phyloP scores from a whole-genome alignment of 345 rosid species.

The Murraya koenigii region DNA sequence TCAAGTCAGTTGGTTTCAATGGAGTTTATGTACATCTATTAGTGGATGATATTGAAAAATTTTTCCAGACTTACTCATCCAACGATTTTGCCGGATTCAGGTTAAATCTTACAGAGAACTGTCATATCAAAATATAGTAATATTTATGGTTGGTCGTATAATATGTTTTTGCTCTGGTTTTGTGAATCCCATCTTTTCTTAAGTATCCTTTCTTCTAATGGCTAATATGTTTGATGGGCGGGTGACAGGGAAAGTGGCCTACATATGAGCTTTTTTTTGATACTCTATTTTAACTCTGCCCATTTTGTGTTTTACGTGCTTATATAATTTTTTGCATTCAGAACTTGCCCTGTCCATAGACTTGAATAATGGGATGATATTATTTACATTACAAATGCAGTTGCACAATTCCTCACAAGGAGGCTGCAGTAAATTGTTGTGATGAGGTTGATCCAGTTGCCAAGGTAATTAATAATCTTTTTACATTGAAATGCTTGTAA shows the following conservation, averaged over 20 bases:
- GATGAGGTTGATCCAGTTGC: slow-evolving; percentile 92
- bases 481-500: not conserved
- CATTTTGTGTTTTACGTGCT: slow-evolving; percentile 8
- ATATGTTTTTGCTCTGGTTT: slow-evolving; percentile 1
- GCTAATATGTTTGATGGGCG: not conserved
- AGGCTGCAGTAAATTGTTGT: slow-evolving; percentile 74
- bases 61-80: slow-evolving; percentile 76
- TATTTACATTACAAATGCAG: slow-evolving; percentile 40
- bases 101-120: slow-evolving; percentile 29
- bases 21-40: slow-evolving; percentile 76
- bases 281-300: not conserved
- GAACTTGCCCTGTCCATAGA: not conserved
- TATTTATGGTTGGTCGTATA: not conserved
- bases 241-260: not conserved
- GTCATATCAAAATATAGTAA: not conserved
- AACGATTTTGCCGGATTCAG: slow-evolving; percentile 92
- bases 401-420: slow-evolving; percentile 91
- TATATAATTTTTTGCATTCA: not conserved
- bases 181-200: slow-evolving; percentile 3
- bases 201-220: not conserved
- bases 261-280: not conserved
- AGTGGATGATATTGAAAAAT: slow-evolving; percentile 72
- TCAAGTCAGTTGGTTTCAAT: slow-evolving; percentile 72
- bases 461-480: slow-evolving; percentile 44
- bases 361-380: slow-evolving; percentile 6